Conservation (phyloP, 2,329 filamentous ascomycete genomes). For the Magnaporthiopsis rhizophila region DNA sequence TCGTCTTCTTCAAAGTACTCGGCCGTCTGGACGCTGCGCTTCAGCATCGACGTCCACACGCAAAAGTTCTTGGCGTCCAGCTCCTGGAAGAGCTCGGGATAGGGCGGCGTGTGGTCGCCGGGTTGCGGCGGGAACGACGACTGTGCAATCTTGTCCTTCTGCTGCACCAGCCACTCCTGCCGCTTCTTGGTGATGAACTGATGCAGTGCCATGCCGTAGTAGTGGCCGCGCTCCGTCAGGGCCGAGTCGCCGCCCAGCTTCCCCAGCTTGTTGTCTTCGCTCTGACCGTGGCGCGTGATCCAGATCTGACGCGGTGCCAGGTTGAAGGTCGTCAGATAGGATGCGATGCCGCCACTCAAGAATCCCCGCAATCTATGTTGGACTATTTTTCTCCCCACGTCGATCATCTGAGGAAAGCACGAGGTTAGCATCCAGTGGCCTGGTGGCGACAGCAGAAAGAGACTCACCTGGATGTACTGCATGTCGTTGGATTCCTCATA, state of each 20-base stretch:
- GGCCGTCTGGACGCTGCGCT: slow-evolving; percentile 79
- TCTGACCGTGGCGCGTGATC: slow-evolving; percentile 95
- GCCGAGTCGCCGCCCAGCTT: slow-evolving; percentile 88
- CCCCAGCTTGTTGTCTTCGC: slow-evolving; percentile 74
- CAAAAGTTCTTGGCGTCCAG: slow-evolving; percentile 84
- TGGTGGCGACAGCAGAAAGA: not conserved
- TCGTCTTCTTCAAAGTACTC: slow-evolving; percentile 86
- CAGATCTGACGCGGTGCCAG: slow-evolving; percentile 92
- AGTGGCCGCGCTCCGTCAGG: slow-evolving; percentile 70
- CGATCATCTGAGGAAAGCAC: slow-evolving; percentile 61
- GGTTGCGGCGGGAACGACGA: slow-evolving; percentile 83
- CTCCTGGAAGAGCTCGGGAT: slow-evolving; percentile 70
- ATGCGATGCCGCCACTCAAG: slow-evolving; percentile 83
- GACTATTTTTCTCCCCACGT: slow-evolving; percentile 90
- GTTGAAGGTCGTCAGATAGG: slow-evolving; percentile 95
- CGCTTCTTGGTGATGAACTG: slow-evolving; percentile 78
- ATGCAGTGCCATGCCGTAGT: slow-evolving; percentile 72
- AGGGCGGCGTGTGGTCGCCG: slow-evolving; percentile 89
- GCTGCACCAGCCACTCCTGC: slow-evolving; percentile 72
- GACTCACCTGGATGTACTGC: slow-evolving; percentile 73
- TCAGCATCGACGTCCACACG: slow-evolving; percentile 97
- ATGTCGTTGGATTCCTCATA: slow-evolving; percentile 87
- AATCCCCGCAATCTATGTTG: slow-evolving; percentile 88
- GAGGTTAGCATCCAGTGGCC: slow-evolving; percentile 17
- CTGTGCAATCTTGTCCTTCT: slow-evolving; percentile 67